Conservation (phyloP, 2,329 filamentous ascomycete genomes). For the Talaromyces amestolkiae region DNA sequence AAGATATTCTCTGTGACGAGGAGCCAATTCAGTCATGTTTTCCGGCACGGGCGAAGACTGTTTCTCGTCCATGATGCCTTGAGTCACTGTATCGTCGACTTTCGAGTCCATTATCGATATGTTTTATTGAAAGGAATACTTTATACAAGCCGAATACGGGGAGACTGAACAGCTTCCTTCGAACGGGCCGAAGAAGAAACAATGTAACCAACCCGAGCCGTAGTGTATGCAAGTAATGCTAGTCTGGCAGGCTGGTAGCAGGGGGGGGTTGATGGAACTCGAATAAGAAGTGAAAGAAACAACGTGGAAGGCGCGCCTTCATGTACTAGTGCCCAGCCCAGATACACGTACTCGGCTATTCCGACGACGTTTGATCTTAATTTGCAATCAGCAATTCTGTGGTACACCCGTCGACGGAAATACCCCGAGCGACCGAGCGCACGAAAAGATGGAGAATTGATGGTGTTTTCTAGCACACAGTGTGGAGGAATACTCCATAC, state of each 20-base stretch:
- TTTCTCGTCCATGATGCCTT: neutral
- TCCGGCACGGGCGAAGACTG: neutral
- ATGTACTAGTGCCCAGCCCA: neutral
- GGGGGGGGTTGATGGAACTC: neutral
- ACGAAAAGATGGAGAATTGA: neutral
- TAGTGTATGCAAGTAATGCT: neutral
- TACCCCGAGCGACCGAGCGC: neutral
- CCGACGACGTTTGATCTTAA: neutral
- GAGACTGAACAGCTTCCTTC: neutral
- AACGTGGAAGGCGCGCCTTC: neutral
- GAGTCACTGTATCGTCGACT: neutral
- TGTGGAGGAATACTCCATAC: neutral
- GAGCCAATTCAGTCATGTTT: slow-evolving; percentile 9
- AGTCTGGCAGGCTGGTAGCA: too few relatives aligned
- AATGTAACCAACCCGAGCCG: neutral
- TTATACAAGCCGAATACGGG: neutral
- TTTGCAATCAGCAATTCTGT: neutral
- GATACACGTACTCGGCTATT: neutral
- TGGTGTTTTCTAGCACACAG: neutral
- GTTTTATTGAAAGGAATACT: neutral
- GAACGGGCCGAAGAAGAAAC: neutral
- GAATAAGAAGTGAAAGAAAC: neutral
- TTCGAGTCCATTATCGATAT: neutral
- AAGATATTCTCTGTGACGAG: slow-evolving; percentile 48
- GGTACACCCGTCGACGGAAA: neutral